Evolutionary conservation across 768 basidiomycete genomes (phyloP).

Genomic region (Tricholoma terreum): DNA sequence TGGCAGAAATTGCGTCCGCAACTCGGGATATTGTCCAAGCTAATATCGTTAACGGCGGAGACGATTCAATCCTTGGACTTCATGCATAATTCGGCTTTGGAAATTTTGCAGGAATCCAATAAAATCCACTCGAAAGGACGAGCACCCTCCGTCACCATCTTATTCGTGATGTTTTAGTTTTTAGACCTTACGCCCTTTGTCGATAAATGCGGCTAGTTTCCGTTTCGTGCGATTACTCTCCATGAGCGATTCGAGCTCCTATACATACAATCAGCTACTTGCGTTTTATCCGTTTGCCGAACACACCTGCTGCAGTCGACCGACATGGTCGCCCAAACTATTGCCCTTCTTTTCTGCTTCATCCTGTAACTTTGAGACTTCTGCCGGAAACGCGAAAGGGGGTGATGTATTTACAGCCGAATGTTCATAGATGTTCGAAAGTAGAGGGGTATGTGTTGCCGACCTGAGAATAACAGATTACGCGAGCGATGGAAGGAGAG

Average conservation of each 20-base stretch:
- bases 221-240: constrained; percentile 4
- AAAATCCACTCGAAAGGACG: too few relatives aligned
- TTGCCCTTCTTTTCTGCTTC: constrained; percentile 19
- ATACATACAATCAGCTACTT: neutral
- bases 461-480: constrained; percentile 7
- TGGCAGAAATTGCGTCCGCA: too few relatives aligned
- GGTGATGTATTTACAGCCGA: constrained; percentile 26
- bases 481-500: neutral
- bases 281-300: neutral
- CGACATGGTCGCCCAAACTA: constrained; percentile 11
- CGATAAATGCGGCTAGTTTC: constrained; percentile 1
- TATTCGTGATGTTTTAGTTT: neutral
- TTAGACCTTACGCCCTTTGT: constrained; percentile 4
- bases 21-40: too few relatives aligned
- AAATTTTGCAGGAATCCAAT: too few relatives aligned
- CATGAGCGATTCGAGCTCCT: constrained; percentile 5
- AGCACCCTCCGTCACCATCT: too few relatives aligned
- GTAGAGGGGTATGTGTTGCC: constrained; percentile 14
- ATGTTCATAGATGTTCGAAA: constrained; percentile 19
- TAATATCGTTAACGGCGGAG: too few relatives aligned
- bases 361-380: constrained; percentile 10
- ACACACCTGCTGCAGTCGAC: constrained; percentile 21
- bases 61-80: too few relatives aligned
- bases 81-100: too few relatives aligned
- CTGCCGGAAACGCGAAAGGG: constrained; percentile 19